These are phyloP conservation scores for Diaporthe ampelina DNA, from an alignment of 2,329 filamentous ascomycete genomes.

Conservation along the genomic window DNA sequence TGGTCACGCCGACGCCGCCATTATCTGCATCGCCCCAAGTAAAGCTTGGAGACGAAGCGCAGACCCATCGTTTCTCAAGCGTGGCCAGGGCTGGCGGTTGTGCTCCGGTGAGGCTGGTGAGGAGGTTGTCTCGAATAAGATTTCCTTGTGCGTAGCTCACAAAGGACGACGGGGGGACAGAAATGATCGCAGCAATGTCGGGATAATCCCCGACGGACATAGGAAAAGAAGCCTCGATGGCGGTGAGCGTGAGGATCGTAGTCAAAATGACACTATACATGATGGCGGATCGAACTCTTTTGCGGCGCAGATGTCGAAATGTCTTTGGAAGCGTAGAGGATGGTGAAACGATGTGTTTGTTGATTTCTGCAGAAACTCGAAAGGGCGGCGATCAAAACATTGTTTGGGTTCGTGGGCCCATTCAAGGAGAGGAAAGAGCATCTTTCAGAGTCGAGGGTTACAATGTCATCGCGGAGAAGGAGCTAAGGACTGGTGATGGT, in stretches of 20 bases:
- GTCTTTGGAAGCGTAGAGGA: not conserved
- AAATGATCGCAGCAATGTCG: conserved; percentile 28
- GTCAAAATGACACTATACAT: not conserved
- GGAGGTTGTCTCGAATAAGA: conserved; percentile 5
- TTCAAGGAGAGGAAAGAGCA: not conserved
- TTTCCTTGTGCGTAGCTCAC: conserved; percentile 25
- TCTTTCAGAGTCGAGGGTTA: not conserved
- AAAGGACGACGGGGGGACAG: conserved; percentile 6
- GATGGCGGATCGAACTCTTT: not conserved
- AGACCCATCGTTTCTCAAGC: conserved; percentile 38
- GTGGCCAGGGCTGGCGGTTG: not conserved
- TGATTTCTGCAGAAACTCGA: not conserved
- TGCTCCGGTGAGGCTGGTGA: not conserved
- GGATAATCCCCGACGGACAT: not conserved
- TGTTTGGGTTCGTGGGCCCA: not conserved
- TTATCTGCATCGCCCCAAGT: conserved; percentile 44
- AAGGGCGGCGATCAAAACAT: not conserved
- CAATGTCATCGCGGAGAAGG: not conserved
- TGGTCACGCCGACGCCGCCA: conserved; percentile 41
- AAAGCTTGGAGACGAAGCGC: conserved; percentile 37
- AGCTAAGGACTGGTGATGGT: not conserved
- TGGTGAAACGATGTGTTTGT: not conserved
- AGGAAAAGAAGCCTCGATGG: not conserved
- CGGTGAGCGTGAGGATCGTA: not conserved
- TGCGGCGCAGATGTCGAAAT: not conserved